Percentiles rank a stretch among this genome's conserved stretches.
Conservation (phyloP, 2,329 filamentous ascomycete species). For the Pseudopyrenochaeta lycopersici region DNA sequence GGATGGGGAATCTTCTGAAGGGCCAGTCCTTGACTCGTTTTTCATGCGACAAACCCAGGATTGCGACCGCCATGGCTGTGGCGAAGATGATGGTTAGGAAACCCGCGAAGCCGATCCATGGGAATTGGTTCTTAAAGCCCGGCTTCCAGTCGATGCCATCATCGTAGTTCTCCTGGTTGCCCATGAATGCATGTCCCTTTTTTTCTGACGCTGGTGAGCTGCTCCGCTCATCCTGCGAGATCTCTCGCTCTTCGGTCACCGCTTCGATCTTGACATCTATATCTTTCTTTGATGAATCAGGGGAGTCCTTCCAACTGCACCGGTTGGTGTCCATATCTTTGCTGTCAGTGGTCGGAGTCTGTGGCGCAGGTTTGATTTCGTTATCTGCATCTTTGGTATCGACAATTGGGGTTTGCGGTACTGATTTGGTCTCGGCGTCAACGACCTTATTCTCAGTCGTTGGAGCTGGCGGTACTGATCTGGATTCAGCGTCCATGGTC, state of each 20-base stretch:
- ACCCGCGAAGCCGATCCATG: conserved; percentile 31
- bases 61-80: conserved; percentile 26
- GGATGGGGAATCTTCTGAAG: conserved; percentile 21
- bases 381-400: not conserved
- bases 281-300: conserved; percentile 5
- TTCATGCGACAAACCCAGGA: conserved; percentile 19
- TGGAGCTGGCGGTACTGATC: not conserved
- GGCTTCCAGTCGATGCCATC: conserved; percentile 36
- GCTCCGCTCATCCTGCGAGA: not conserved
- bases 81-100: conserved; percentile 26
- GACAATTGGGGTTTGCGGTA: too few species aligned
- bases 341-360: not conserved
- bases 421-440: not conserved
- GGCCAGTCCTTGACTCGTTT: conserved; percentile 31
- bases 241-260: not conserved
- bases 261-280: conserved; percentile 11
- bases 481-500: conserved; percentile 1
- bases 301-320: conserved; percentile 1
- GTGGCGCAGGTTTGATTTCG: conserved; percentile 3
- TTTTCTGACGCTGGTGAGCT: not conserved
- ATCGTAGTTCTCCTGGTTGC: conserved; percentile 3
- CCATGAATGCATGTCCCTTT: not conserved
- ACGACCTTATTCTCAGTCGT: not conserved
- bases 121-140: conserved; percentile 31
- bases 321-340: not conserved